Percentiles rank a stretch among this genome's conserved stretches.
phyloP scores from a whole-genome alignment of 257 asterid species.

The Solanum medicagineum region DNA sequence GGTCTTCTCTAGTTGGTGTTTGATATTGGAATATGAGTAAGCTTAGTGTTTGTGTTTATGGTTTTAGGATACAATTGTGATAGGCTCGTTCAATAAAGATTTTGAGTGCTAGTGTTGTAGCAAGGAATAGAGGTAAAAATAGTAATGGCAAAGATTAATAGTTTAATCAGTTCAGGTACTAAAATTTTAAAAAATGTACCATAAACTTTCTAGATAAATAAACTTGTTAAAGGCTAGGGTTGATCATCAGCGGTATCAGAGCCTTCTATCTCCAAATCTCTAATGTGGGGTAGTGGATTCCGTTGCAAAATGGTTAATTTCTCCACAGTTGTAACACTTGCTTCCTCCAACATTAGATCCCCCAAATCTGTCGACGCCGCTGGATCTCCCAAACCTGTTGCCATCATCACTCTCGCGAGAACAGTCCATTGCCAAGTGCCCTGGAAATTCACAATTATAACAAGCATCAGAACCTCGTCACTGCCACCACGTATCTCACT shows the following conservation, averaged over 20 bases:
- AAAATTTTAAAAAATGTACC: neutral
- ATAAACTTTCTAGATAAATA: neutral
- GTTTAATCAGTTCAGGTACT: neutral
- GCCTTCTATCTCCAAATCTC: neutral
- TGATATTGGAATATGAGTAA: neutral
- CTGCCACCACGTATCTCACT: constrained; percentile 10
- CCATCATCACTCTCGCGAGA: constrained; percentile 21
- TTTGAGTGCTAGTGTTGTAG: neutral
- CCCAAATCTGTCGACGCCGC: constrained; percentile 25
- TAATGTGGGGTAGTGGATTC: constrained; percentile 30
- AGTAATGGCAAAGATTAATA: neutral
- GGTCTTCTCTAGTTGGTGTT: neutral
- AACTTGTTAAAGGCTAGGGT: neutral
- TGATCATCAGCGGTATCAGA: neutral
- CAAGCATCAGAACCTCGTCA: constrained; percentile 23
- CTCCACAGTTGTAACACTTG: constrained; percentile 55
- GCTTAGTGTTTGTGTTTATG: neutral
- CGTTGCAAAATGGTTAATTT: constrained; percentile 57
- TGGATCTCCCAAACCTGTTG: constrained; percentile 28
- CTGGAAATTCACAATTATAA: constrained; percentile 41
- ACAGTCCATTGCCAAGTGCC: constrained; percentile 65
- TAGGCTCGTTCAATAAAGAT: neutral
- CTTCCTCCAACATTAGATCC: constrained; percentile 24
- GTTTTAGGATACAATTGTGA: neutral
- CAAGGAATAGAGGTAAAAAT: neutral